phyloP scores from a whole-genome alignment of 2,329 filamentous ascomycete species.

The Metarhizium sp. region DNA sequence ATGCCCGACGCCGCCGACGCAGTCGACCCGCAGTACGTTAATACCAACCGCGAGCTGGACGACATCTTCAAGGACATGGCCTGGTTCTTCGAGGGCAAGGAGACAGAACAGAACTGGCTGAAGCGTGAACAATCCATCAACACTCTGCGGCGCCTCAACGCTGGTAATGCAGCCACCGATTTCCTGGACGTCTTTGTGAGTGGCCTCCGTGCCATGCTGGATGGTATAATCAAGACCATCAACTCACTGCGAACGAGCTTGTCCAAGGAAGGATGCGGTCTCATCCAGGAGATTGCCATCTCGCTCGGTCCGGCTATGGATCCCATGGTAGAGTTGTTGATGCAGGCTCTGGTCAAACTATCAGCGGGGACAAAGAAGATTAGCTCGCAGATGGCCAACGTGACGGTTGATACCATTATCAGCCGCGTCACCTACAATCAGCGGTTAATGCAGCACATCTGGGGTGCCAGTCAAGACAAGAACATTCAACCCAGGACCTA shows the following conservation, averaged over 20 bases:
- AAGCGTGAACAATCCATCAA: conserved; percentile 72
- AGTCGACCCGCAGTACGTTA: conserved; percentile 75
- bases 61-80: conserved; percentile 78
- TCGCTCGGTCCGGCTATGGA: conserved; percentile 72
- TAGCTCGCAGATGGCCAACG: conserved; percentile 71
- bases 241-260: conserved; percentile 82
- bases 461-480: conserved; percentile 78
- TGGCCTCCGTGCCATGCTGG: conserved; percentile 64
- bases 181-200: conserved; percentile 62
- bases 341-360: conserved; percentile 85
- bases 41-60: conserved; percentile 79
- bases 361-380: conserved; percentile 90
- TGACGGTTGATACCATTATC: conserved; percentile 72
- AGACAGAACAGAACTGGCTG: conserved; percentile 86
- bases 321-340: conserved; percentile 78
- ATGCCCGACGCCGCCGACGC: conserved; percentile 54
- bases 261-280: conserved; percentile 73
- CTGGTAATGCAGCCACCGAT: conserved; percentile 74
- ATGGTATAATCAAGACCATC: conserved; percentile 80
- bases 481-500: conserved; percentile 80
- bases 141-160: conserved; percentile 68
- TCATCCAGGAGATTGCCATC: conserved; percentile 77
- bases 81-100: conserved; percentile 72
- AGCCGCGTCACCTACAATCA: conserved; percentile 69
- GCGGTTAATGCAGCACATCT: conserved; percentile 79